Conservation (phyloP, 257 asterid genomes). For the Solanum gandarillasii region DNA sequence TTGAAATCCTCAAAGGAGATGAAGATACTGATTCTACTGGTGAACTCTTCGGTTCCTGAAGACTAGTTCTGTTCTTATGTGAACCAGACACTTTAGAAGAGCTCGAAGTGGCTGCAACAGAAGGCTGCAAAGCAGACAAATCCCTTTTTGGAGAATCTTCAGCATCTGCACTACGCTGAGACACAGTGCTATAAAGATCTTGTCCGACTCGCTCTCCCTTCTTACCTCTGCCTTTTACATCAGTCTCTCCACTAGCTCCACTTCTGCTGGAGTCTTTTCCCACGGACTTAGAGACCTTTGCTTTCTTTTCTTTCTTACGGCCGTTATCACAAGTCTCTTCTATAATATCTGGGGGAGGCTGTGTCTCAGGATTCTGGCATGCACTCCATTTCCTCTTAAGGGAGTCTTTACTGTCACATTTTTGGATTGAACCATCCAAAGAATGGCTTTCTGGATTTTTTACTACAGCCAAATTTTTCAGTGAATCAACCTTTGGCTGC, state of each 20-base stretch:
- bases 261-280: constrained; percentile 46
- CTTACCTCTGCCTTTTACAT: constrained; percentile 22
- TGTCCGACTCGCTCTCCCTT: constrained; percentile 31
- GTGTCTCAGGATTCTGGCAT: constrained; percentile 20
- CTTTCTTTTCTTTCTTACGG: constrained; percentile 62
- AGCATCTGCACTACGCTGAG: constrained; percentile 20
- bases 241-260: constrained; percentile 27
- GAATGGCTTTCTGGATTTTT: constrained; percentile 24
- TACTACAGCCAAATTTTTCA: constrained; percentile 24
- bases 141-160: constrained; percentile 51
- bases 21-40: constrained; percentile 98
- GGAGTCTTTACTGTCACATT: constrained; percentile 35
- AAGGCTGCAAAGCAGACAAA: constrained; percentile 42
- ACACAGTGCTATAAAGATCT: constrained; percentile 24
- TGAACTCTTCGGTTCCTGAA: constrained; percentile 70
- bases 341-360: constrained; percentile 23
- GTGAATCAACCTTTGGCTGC: constrained; percentile 24
- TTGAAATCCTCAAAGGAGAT: constrained; percentile 60
- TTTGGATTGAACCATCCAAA: constrained; percentile 31
- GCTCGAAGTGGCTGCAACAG: constrained; percentile 88
- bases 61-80: constrained; percentile 44
- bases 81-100: constrained; percentile 97
- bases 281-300: constrained; percentile 54
- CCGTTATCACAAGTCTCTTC: constrained; percentile 42
- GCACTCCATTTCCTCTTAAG: constrained; percentile 46